Conservation (phyloP, 2,329 filamentous ascomycete species). For the Aspergillus fischeri region DNA sequence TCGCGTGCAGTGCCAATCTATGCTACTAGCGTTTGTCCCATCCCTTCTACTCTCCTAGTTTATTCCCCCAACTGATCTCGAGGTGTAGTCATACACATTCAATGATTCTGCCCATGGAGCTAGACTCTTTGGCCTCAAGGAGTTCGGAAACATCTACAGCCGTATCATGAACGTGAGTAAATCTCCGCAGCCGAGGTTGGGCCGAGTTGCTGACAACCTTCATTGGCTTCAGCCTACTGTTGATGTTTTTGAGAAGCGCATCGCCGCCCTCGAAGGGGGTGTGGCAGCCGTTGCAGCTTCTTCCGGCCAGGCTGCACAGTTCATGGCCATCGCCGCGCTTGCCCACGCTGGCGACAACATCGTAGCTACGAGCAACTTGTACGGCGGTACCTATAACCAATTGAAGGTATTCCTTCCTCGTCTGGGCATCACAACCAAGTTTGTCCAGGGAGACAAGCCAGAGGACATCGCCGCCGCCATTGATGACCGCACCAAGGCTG, state of each 20-base stretch:
- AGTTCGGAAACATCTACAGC: conserved; percentile 96
- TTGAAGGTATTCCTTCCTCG: conserved; percentile 86
- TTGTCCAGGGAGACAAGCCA: conserved; percentile 73
- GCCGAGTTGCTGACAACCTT: not conserved
- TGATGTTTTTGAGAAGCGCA: conserved; percentile 93
- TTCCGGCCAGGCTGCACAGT: conserved; percentile 87
- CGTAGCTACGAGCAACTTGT: conserved; percentile 82
- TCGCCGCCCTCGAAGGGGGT: conserved; percentile 92
- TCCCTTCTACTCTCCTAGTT: not conserved
- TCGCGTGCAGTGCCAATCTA: conserved; percentile 94
- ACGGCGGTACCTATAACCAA: conserved; percentile 96
- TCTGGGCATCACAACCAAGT: conserved; percentile 84
- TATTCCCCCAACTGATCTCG: not conserved
- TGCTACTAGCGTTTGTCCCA: conserved; percentile 65
- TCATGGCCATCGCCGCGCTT: conserved; percentile 82
- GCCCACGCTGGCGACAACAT: conserved; percentile 90
- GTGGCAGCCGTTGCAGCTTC: conserved; percentile 78
- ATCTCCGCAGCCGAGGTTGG: not conserved
- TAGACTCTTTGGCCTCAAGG: conserved; percentile 91
- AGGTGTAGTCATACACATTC: conserved; percentile 74
- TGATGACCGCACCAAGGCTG: conserved; percentile 87
- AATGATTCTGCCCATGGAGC: conserved; percentile 95
- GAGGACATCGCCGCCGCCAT: conserved; percentile 77
- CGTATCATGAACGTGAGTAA: conserved; percentile 82
- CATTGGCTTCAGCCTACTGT: conserved; percentile 65